These are phyloP conservation scores for Boletus tylopilopsis DNA, from an alignment of 768 basidiomycete genomes.

Conservation along the genomic window DNA sequence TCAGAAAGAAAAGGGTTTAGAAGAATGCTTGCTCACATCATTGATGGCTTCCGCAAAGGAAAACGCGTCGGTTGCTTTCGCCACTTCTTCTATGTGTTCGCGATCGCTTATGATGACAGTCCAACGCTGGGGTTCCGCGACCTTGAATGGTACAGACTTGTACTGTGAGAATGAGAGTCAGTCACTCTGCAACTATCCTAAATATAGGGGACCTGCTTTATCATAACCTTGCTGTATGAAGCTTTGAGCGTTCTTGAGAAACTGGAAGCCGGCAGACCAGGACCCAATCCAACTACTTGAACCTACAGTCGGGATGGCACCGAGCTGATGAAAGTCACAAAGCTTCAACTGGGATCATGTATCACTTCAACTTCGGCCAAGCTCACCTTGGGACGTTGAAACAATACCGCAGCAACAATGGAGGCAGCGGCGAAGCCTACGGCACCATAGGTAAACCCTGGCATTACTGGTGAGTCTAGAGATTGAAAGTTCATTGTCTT, in stretches of 20 bases:
- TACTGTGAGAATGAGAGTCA: background rate
- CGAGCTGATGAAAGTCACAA: background rate
- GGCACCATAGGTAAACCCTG: background rate
- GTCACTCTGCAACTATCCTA: background rate
- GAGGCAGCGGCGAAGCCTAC: background rate
- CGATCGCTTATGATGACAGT: constrained; percentile 33
- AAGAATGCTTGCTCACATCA: constrained; percentile 30
- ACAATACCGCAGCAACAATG: background rate
- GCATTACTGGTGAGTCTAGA: too few relatives aligned
- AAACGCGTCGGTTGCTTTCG: constrained; percentile 12
- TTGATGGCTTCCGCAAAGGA: constrained; percentile 30
- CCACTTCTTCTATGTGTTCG: background rate
- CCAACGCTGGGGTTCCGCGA: constrained; percentile 34
- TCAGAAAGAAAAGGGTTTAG: background rate
- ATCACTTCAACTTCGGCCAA: background rate
- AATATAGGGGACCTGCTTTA: constrained; percentile 16
- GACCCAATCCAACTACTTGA: background rate
- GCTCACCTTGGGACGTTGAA: background rate
- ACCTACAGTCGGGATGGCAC: background rate
- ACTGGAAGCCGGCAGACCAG: background rate
- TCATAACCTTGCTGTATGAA: constrained; percentile 32
- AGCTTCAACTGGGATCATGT: background rate
- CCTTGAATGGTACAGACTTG: constrained; percentile 25
- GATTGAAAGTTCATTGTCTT: too few relatives aligned
- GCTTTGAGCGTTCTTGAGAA: constrained; percentile 8